A percentile compares a stretch with the other conserved stretches of the same genome.
Conservation (phyloP, 257 asterid species). For the Scutellaria barbata region DNA sequence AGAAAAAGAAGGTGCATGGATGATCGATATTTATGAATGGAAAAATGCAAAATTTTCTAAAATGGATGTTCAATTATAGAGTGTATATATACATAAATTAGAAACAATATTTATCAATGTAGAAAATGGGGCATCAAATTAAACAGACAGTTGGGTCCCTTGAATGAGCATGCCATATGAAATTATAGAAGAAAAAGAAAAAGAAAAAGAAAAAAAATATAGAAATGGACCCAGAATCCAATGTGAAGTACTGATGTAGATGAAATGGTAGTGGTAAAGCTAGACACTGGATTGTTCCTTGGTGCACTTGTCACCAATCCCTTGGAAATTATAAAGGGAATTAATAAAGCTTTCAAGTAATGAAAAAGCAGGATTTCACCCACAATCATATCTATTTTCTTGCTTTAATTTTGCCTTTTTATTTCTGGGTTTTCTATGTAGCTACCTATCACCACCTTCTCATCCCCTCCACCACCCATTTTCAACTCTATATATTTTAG, state of each 20-base stretch:
- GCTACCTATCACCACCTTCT: neutral
- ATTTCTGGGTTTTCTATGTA: neutral
- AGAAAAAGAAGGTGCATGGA: no score
- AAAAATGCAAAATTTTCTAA: no score
- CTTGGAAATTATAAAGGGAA: conserved; percentile 28
- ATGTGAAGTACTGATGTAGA: conserved; percentile 32
- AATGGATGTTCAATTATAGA: no score
- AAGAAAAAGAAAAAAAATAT: no score
- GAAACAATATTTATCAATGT: no score
- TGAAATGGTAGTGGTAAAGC: conserved; percentile 53
- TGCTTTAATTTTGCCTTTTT: conserved; percentile 27
- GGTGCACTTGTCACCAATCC: conserved; percentile 49
- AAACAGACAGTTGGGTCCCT: conserved; percentile 33
- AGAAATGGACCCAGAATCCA: conserved; percentile 37
- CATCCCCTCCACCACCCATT: conserved; percentile 29
- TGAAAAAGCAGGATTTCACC: conserved; percentile 21
- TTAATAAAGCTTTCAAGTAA: conserved; percentile 28
- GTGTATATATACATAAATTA: no score
- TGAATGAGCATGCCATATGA: conserved; percentile 30
- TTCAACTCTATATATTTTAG: neutral
- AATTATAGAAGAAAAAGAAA: neutral
- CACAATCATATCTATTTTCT: conserved; percentile 38
- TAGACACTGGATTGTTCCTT: conserved; percentile 52
- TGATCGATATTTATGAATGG: no score
- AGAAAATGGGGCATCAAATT: neutral